Evolutionary conservation across 768 basidiomycete species (phyloP).

Genomic region (Roridomyces roridus): DNA sequence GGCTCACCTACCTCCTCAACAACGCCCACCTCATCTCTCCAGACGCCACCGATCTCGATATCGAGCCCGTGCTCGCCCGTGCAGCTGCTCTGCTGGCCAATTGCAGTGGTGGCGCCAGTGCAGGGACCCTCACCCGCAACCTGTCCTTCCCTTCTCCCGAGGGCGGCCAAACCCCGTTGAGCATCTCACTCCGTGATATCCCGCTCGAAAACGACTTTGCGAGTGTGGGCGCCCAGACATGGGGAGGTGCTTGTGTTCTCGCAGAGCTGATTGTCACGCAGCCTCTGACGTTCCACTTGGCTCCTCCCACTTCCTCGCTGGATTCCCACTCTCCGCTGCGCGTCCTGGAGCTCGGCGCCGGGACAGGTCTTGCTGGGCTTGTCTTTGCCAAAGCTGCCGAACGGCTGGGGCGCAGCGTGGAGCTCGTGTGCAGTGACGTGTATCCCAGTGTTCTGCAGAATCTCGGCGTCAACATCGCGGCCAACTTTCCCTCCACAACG

Average conservation of each 20-base stretch:
- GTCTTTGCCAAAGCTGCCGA: slow-evolving; percentile 50
- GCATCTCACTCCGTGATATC: slow-evolving; percentile 65
- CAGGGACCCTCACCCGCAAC: slow-evolving; percentile 60
- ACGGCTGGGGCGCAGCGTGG: slow-evolving; percentile 18
- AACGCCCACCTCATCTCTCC: slow-evolving; percentile 28
- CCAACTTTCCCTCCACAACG: slow-evolving; percentile 52
- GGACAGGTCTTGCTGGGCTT: slow-evolving; percentile 83
- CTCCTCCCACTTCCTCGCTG: background rate
- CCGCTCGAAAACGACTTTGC: slow-evolving; percentile 73
- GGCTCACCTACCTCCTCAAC: slow-evolving; percentile 73
- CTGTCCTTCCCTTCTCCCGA: slow-evolving; percentile 49
- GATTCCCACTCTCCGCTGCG: slow-evolving; percentile 44
- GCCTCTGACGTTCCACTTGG: slow-evolving; percentile 58
- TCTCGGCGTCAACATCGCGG: slow-evolving; percentile 61
- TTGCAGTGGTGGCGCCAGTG: slow-evolving; percentile 68
- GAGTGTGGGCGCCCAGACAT: slow-evolving; percentile 86
- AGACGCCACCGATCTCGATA: slow-evolving; percentile 13
- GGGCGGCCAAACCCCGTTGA: slow-evolving; percentile 23
- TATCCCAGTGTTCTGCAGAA: slow-evolving; percentile 78
- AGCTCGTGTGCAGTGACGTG: slow-evolving; percentile 76
- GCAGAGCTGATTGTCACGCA: slow-evolving; percentile 72
- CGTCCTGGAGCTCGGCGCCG: slow-evolving; percentile 83
- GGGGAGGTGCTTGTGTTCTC: slow-evolving; percentile 86
- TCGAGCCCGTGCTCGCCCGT: slow-evolving; percentile 51
- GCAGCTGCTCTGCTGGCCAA: slow-evolving; percentile 70